Evolutionary conservation across 1,284 basidiomycete species (phyloP).

Genomic region (Microbotryomycetes sp.): DNA sequence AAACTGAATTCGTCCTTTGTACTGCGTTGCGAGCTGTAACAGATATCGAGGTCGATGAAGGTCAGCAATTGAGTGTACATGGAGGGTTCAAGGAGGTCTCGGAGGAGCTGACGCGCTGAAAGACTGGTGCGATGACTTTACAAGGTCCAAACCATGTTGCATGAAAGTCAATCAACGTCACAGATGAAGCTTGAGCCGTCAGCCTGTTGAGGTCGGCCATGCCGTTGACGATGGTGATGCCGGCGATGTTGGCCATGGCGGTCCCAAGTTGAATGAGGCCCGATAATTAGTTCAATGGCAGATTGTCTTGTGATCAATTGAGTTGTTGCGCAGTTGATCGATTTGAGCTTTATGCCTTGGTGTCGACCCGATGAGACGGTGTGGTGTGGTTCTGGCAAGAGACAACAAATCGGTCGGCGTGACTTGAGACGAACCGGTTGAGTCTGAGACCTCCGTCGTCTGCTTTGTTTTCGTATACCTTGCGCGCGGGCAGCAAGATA

Average conservation of each 20-base stretch:
- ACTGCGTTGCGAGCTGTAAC: slow-evolving; percentile 13
- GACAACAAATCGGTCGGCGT: too few relatives aligned
- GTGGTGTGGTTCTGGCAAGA: too few relatives aligned
- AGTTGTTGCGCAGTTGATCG: too few relatives aligned
- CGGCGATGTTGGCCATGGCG: not conserved
- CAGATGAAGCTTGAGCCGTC: not conserved
- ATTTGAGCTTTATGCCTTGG: too few relatives aligned
- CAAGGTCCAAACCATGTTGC: slow-evolving; percentile 11
- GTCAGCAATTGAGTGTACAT: not conserved
- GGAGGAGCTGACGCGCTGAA: slow-evolving; percentile 3
- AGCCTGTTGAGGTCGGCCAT: not conserved
- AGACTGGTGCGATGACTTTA: slow-evolving; percentile 29
- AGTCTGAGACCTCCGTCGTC: too few relatives aligned
- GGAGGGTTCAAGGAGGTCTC: not conserved
- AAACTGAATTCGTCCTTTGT: slow-evolving; percentile 28
- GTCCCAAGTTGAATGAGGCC: not conserved
- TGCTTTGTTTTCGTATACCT: too few relatives aligned
- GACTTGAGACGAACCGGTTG: too few relatives aligned
- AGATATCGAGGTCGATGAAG: not conserved
- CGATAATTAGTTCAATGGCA: too few relatives aligned
- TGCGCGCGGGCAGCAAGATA: too few relatives aligned
- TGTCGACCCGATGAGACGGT: too few relatives aligned
- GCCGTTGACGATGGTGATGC: slow-evolving; percentile 1
- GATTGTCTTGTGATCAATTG: too few relatives aligned
- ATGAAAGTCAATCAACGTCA: slow-evolving; percentile 29